These are phyloP conservation scores for Ophiostoma perfectum DNA, from an alignment of 2,329 filamentous ascomycete species.

Conservation along the genomic window DNA sequence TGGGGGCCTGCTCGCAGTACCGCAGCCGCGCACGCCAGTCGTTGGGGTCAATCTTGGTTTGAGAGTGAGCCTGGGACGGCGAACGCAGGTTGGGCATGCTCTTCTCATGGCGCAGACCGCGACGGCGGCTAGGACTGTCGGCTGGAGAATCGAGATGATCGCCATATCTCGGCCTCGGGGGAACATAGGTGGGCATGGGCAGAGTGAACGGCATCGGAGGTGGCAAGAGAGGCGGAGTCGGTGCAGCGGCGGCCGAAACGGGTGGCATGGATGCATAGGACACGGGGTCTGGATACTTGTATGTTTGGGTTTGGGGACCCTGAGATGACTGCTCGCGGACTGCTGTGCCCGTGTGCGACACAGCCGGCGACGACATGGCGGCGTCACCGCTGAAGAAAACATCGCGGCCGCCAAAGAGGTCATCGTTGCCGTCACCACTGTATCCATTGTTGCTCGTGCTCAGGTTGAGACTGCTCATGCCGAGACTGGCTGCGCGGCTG, in stretches of 20 bases:
- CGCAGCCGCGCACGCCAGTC: slow-evolving; percentile 27
- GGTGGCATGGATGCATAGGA: slow-evolving; percentile 10
- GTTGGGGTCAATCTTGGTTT: slow-evolving; percentile 10
- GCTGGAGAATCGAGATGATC: no score
- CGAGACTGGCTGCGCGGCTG: background rate
- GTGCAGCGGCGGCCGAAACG: background rate
- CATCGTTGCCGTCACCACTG: background rate
- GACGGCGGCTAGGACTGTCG: no score
- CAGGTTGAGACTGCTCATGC: background rate
- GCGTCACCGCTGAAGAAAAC: background rate
- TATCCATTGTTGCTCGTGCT: background rate
- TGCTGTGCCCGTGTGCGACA: background rate
- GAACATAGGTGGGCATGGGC: slow-evolving; percentile 8
- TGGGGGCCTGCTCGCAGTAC: slow-evolving; percentile 24
- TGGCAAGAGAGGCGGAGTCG: background rate
- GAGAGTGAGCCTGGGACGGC: background rate
- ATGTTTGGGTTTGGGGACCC: no score
- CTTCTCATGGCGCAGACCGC: no score
- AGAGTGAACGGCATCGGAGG: background rate
- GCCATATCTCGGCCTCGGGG: background rate
- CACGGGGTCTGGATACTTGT: background rate
- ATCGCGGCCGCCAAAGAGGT: background rate
- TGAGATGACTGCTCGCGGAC: background rate
- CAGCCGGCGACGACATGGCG: background rate
- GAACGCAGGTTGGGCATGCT: background rate